A percentile compares a stretch with the other conserved stretches of the same genome.
Conservation (phyloP, 805 yeast species). For the Blastobotrys parvus region DNA sequence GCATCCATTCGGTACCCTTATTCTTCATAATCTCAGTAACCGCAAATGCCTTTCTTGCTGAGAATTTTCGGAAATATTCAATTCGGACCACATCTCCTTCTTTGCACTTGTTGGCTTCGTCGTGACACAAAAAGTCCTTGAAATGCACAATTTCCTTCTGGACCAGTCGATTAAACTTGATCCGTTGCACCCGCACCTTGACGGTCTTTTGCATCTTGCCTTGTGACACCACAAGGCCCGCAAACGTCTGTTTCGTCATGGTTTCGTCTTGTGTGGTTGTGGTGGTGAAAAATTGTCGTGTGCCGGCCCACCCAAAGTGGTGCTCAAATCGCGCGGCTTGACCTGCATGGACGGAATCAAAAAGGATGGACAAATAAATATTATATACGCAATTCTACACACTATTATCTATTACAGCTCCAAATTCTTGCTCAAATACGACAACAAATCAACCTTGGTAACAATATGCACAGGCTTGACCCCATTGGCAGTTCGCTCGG, state of each 20-base stretch:
- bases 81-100: constrained; percentile 95
- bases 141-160: constrained; percentile 57
- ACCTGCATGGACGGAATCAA: no score
- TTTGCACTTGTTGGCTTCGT: constrained; percentile 81
- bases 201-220: constrained; percentile 96
- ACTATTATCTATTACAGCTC: background rate
- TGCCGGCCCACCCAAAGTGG: no score
- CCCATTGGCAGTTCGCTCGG: constrained; percentile 38
- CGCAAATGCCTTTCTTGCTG: constrained; percentile 77
- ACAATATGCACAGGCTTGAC: constrained; percentile 76
- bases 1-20: constrained; percentile 86
- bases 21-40: constrained; percentile 84
- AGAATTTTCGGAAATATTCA: constrained; percentile 72
- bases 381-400: no score
- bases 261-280: background rate
- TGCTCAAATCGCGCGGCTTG: no score
- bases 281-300: background rate
- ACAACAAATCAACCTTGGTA: constrained; percentile 76
- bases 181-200: constrained; percentile 79
- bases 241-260: constrained; percentile 85
- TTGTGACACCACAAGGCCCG: constrained; percentile 90
- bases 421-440: constrained; percentile 29
- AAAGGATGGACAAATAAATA: no score
- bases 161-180: constrained; percentile 51
- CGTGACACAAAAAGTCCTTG: constrained; percentile 86